Base-by-base conservation (phyloP, 1,284 basidiomycete genomes). In the Thecaphora frezii region DNA sequence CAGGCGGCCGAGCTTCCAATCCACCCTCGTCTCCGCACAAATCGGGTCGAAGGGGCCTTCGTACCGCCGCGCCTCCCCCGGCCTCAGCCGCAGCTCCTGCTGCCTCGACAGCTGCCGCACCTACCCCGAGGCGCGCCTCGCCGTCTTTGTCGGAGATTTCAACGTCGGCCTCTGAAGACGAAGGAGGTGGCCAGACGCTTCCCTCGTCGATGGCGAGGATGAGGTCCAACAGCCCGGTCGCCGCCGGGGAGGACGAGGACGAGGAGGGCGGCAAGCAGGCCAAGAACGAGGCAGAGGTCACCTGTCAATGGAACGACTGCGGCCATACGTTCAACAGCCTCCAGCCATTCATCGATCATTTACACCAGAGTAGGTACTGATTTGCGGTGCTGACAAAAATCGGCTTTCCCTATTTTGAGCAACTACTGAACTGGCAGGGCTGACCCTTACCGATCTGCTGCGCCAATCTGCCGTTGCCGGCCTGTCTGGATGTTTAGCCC, bases 271-370 rank as follows among this genome's bases (percentile, higher is more conserved):
- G 57, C 21, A 23, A 57, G 16, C 38, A 46, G 7, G n/a, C 46
- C 14, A 51, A 40, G 30, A 51, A 44, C 42, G 54, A 66, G 16
- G 52, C 55, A 36, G 53, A 76, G 53, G 73, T 71, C 13, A 72
- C 59, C 36, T 91, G 89, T 77, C 84, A 85, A 50, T 91, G 89
- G 89, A 87, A 88, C 50, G 87, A 87, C 64, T 91, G 89, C 74
- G 87, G 87, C 2, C 77, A 82, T 58, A 83, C 86, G 4, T 91
- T 88, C 73, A 85, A 83, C 16, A 85, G 88, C 70, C 81, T 90
- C 13, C 85, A 85, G 23, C 85, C 85, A 0, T 83, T 91, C 56
- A 88, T 91, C 60, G 86, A 86, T 14, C 89, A 91, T 71, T 86
- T 91, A 44, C 89, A 90, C 70, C 83, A 86, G 56, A 86, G 89